Base-by-base conservation (phyloP, 441 rosid species). In the Gossypium schwendimanii region DNA sequence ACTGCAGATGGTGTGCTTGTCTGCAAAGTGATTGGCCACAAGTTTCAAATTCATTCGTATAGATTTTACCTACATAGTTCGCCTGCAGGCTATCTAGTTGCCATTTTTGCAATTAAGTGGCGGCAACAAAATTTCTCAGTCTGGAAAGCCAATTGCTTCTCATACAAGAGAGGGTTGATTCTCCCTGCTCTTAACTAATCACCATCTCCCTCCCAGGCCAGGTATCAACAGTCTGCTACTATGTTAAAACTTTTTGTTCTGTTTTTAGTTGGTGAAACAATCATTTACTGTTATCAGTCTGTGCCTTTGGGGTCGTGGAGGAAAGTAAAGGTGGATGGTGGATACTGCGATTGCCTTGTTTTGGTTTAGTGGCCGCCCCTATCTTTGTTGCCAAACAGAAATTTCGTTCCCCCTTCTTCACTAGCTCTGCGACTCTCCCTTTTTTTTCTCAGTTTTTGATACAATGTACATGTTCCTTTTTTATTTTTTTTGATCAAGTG, bases 1-100 rank as follows among this genome's bases (percentile, higher is more conserved):
- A 58, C 49, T 59, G 69, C 24, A 55, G 76, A 21, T 23, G 75
- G 36, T 47, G 41, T 24, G 15, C 17, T 18, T 9, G 23, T 20
- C 24, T 23, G 60, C 24, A 31, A 45, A 45, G 15, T 12, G 52
- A 67, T 52, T 26, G 55, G 69, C 24, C 10, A n/a, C 24, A 10
- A 59, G 52, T 57, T 39, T 33, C 44, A 58, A 69, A 66, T 69
- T 66, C 58, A 71, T 55, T 65, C 44, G 23, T 73, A 63, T 55
- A 41, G 44, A 36, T 26, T 62, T 44, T 49, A 71, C 50, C 55
- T 50, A 9, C 64, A 4, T 33, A 50, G 59, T 53, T 17, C 11
- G 41, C 33, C 15, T 12, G 15, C 23, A 17, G 71, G 54, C 28
- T 52, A 47, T 47, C 15, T 47, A n/a, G 15, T 47, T 14, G 53